Percentiles rank a stretch among this genome's conserved stretches.
Evolutionary conservation across 2,329 filamentous ascomycete genomes (phyloP).

Genomic region (Didymella keratinophila): DNA sequence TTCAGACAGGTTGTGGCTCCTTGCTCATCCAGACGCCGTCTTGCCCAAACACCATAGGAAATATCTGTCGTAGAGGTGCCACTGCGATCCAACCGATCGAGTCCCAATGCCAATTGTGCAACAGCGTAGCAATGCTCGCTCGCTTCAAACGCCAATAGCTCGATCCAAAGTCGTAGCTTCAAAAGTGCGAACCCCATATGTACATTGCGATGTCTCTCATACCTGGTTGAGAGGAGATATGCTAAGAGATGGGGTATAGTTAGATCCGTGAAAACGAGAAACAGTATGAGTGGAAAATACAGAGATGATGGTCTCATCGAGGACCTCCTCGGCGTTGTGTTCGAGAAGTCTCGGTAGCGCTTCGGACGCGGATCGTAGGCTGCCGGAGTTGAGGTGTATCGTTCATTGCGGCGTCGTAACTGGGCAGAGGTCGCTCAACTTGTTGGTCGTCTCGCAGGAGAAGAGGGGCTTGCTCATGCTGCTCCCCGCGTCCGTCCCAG

Average conservation of each 20-base stretch:
- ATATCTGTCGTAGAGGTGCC: not conserved
- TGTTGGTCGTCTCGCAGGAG: conserved; percentile 33
- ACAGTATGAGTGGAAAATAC: conserved; percentile 26
- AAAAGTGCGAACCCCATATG: conserved; percentile 19
- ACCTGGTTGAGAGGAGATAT: conserved; percentile 23
- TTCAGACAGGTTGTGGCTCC: conserved; percentile 14
- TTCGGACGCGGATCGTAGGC: conserved; percentile 36
- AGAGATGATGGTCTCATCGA: conserved; percentile 19
- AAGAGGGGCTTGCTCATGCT: conserved; percentile 57
- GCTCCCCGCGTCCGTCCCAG: conserved; percentile 59
- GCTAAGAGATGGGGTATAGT: conserved; percentile 40
- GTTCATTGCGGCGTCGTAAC: conserved; percentile 83
- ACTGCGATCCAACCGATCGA: conserved; percentile 2
- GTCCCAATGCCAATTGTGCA: conserved; percentile 9
- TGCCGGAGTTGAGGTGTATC: conserved; percentile 57
- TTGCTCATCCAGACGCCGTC: conserved; percentile 4
- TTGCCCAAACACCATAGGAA: conserved; percentile 18
- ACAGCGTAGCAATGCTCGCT: conserved; percentile 27
- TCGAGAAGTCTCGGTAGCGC: conserved; percentile 36
- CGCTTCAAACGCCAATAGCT: conserved; percentile 28
- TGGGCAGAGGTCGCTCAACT: conserved; percentile 74
- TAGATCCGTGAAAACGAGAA: conserved; percentile 26
- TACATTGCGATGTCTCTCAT: conserved; percentile 21
- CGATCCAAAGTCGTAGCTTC: conserved; percentile 23
- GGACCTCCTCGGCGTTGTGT: conserved; percentile 23